Base-by-base conservation (phyloP, 441 rosid genomes). In the Erodium trifolium region DNA sequence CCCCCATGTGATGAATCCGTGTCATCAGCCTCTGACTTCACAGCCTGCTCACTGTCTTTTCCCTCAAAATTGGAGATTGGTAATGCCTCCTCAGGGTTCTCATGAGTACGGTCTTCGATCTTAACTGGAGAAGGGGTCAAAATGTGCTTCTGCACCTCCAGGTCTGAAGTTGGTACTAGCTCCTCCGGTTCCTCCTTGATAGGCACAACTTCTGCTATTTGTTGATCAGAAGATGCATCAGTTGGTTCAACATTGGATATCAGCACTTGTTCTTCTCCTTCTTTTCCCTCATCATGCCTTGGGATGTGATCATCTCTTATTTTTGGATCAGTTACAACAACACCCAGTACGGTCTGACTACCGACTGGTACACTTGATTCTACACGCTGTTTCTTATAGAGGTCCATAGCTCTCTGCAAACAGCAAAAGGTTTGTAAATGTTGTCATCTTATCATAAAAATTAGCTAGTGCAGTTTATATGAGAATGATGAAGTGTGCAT, bases 351-450 rank as follows among this genome's bases (percentile, higher is more conserved):
- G 12, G 80, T 70, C 35, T 74, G 71, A 45, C 74, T 70, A 37
- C 66, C 45, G 13, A 49, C 3, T 31, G 78, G 73, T 69, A 79
- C 70, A 68, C 86, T 81, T 13, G 78, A 73, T 66, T 83, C 82
- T 68, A 75, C 75, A 71, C 86, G 79, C 76, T 90, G 92, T 79
- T 83, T 88, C 87, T 81, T 90, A 83, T 92, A 94, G 13, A 85
- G 82, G 68, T 82, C 83, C 86, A 94, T 79, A 12, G 98, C 96
- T 76, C 78, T 85, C 99, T 94, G 91, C 81, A 81, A 45, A 60
- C 12, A 29, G 69, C 43, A 16, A 55, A n/a, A 55, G 3, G 23
- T 55, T 14, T 55, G 19, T 55, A 55, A 57, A 8, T 17, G 11
- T 3, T 4, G 41, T 37, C 41, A 37, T 37, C 9, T 37, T 37